These are phyloP conservation scores for Aspergillus sp. DNA, from an alignment of 2,329 filamentous ascomycete species.

Conservation along the genomic window DNA sequence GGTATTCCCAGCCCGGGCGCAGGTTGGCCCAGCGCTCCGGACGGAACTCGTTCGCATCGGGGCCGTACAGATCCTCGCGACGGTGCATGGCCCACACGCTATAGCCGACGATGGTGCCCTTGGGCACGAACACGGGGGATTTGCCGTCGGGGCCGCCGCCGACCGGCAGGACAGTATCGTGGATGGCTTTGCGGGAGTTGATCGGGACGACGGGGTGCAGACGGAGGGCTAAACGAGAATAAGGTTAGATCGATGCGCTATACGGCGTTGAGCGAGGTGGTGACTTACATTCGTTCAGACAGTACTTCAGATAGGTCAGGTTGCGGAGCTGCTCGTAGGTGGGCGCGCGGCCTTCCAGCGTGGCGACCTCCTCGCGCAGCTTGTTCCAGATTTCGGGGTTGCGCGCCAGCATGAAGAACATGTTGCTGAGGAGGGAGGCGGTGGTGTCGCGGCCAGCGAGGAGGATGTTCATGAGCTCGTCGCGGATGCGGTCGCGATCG, in stretches of 20 bases:
- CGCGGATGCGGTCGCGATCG: conserved; percentile 43
- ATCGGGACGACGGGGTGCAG: conserved; percentile 44
- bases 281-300: conserved; percentile 25
- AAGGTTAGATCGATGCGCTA: no score
- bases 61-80: conserved; percentile 48
- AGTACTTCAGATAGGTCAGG: conserved; percentile 22
- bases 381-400: conserved; percentile 36
- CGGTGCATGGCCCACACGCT: conserved; percentile 71
- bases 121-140: conserved; percentile 62
- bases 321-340: conserved; percentile 24
- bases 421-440: conserved; percentile 39
- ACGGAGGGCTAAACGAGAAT: conserved; percentile 30
- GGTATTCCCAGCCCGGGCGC: conserved; percentile 30
- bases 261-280: no score
- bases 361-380: conserved; percentile 31
- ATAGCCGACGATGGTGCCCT: conserved; percentile 65
- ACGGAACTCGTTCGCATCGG: conserved; percentile 45
- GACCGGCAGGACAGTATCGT: conserved; percentile 39
- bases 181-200: conserved; percentile 37
- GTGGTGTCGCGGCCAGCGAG: conserved; percentile 55
- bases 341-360: conserved; percentile 16
- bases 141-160: conserved; percentile 61
- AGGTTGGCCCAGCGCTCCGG: conserved; percentile 49
- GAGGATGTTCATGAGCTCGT: conserved; percentile 50
- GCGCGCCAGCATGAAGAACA: conserved; percentile 48